phyloP scores from a whole-genome alignment of 495 filamentous ascomycete species.

The Cryomyces antarcticus region DNA sequence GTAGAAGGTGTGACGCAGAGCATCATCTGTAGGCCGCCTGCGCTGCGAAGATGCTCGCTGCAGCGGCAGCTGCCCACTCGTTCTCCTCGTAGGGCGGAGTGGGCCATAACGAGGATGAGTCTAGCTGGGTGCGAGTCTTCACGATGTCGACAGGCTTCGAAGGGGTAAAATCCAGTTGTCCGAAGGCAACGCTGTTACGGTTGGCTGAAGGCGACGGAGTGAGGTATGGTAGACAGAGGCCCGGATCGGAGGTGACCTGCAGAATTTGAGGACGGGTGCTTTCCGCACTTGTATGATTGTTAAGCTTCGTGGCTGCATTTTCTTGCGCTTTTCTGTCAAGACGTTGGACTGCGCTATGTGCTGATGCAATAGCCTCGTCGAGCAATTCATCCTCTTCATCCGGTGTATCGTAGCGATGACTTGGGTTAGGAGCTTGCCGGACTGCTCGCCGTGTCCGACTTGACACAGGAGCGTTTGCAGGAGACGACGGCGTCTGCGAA shows the following conservation, averaged over 20 bases:
- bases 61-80: constrained; percentile 69
- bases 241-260: constrained; percentile 28
- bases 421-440: constrained; percentile 50
- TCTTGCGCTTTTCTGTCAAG: constrained; percentile 22
- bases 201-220: constrained; percentile 81
- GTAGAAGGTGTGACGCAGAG: neutral
- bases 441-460: constrained; percentile 68
- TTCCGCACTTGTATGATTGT: neutral
- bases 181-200: constrained; percentile 50
- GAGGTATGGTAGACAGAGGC: constrained; percentile 53
- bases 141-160: constrained; percentile 35
- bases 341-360: constrained; percentile 32
- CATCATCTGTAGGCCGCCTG: constrained; percentile 7
- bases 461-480: constrained; percentile 38
- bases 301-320: constrained; percentile 13
- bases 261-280: constrained; percentile 6
- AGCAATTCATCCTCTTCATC: constrained; percentile 93
- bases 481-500: constrained; percentile 32
- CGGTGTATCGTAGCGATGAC: constrained; percentile 74
- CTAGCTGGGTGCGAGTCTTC: constrained; percentile 26
- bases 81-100: constrained; percentile 88
- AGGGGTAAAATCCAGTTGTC: constrained; percentile 29
- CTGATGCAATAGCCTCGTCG: constrained; percentile 54
- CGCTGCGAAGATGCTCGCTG: constrained; percentile 45
- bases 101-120: constrained; percentile 59